phyloP scores from a whole-genome alignment of 1,284 basidiomycete genomes.

The Sporisorium graminicola region DNA sequence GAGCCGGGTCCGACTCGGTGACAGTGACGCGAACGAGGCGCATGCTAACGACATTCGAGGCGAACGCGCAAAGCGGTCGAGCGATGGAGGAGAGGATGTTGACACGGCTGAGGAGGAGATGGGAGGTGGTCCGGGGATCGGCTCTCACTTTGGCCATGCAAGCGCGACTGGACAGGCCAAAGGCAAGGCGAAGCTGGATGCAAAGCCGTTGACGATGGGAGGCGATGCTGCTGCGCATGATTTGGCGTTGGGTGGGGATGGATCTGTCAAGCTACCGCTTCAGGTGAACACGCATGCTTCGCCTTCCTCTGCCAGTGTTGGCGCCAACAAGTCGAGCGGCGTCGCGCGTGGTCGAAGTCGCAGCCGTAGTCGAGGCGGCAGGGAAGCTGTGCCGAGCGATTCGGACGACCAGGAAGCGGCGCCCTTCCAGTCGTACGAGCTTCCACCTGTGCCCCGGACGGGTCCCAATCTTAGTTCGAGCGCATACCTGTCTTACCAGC shows the following conservation, averaged over 20 bases:
- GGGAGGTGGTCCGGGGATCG: slow-evolving; percentile 6
- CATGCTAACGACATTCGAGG: background rate
- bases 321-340: slow-evolving; percentile 9
- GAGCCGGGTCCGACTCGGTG: slow-evolving; percentile 15
- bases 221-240: slow-evolving; percentile 8
- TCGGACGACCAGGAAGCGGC: slow-evolving; percentile 34
- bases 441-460: slow-evolving; percentile 28
- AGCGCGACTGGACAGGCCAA: slow-evolving; percentile 8
- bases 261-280: slow-evolving; percentile 10
- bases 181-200: slow-evolving; percentile 36
- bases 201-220: slow-evolving; percentile 4
- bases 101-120: slow-evolving; percentile 45
- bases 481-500: slow-evolving; percentile 42
- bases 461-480: slow-evolving; percentile 47
- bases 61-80: slow-evolving; percentile 24
- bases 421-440: slow-evolving; percentile 30
- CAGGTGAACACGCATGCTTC: slow-evolving; percentile 9
- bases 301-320: background rate
- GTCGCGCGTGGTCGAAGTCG: slow-evolving; percentile 19
- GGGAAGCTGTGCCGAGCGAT: slow-evolving; percentile 19
- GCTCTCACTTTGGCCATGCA: background rate
- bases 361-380: slow-evolving; percentile 33
- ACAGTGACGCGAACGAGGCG: slow-evolving; percentile 5
- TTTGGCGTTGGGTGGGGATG: slow-evolving; percentile 6
- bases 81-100: slow-evolving; percentile 45